Base-by-base conservation (phyloP, 1,284 basidiomycete species). In the Rhodotorula sp. region DNA sequence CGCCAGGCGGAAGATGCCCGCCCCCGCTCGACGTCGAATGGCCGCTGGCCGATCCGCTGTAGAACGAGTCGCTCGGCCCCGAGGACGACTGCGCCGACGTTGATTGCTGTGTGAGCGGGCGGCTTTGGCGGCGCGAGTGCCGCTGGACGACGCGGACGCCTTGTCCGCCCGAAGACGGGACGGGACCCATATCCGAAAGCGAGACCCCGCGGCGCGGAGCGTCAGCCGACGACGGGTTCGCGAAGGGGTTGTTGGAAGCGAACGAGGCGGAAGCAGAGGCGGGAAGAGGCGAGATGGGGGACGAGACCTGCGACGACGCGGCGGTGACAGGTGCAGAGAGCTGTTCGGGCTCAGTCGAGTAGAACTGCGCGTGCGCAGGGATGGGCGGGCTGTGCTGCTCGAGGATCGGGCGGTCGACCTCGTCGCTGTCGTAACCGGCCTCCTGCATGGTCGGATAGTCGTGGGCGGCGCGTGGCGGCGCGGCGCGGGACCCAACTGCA, bases 131-230 rank as follows among this genome's bases (percentile, higher is more conserved):
- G 42, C 64, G 68, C 23, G 57, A 57, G 19, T 50, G 48, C 23
- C 74, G 72, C 67, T 76, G 70, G 7, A 74, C 70, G 9, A 68
- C 58, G 2, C 74, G 65, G 12, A 72, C 59, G 53, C 88, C 89
- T 8, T 91, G 88, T 10, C 88, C 87, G 23, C 13, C 7, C 27
- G n/a, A 34, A 45, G 86, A 86, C 59, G 90, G 88, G 4, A 93
- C 90, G 60, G 90, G 91, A 21, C 92, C 92, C 74, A 86, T 84
- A 78, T 94, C 92, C 61, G 87, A 86, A 69, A 94, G 81, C 64
- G 88, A 88, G 48, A 94, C 85, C 46, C 92, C 91, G 80, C 82
- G 56, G 60, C 60, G 78, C 61, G 34, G 76, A 10, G 25, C 42
- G 34, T 27, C 16, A 3, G 54, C 34, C 61, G 21, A 16, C 25